phyloP scores from a whole-genome alignment of 2,329 filamentous ascomycete genomes.

The Talaromyces sp. region DNA sequence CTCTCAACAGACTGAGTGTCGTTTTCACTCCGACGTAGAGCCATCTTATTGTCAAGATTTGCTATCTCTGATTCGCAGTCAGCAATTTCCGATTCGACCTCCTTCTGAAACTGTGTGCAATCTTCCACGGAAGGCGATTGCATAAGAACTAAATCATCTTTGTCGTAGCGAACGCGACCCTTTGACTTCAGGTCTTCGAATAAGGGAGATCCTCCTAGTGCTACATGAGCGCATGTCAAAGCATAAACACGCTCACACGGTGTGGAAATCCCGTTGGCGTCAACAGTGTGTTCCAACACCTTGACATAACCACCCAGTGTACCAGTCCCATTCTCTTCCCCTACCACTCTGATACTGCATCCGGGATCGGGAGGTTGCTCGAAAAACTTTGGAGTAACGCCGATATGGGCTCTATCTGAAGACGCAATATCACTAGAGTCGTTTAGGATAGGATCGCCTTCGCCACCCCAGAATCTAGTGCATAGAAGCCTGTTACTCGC shows the following conservation, averaged over 20 bases:
- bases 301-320: constrained; percentile 12
- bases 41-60: background rate
- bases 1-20: background rate
- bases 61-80: background rate
- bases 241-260: background rate
- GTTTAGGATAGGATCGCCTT: background rate
- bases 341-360: background rate
- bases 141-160: background rate
- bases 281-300: background rate
- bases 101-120: background rate
- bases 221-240: constrained; percentile 10
- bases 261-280: background rate
- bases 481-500: background rate
- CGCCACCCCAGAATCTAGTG: background rate
- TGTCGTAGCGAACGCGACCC: background rate
- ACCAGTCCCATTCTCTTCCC: background rate
- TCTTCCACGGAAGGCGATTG: constrained; percentile 5
- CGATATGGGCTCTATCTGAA: background rate
- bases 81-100: background rate
- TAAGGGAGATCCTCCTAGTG: background rate
- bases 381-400: no score
- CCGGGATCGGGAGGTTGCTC: background rate
- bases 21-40: background rate
- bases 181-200: background rate
- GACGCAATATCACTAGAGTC: background rate